These are phyloP conservation scores for Musa itinerans DNA, from an alignment of 176 grass and related monocot genomes.

Conservation along the genomic window DNA sequence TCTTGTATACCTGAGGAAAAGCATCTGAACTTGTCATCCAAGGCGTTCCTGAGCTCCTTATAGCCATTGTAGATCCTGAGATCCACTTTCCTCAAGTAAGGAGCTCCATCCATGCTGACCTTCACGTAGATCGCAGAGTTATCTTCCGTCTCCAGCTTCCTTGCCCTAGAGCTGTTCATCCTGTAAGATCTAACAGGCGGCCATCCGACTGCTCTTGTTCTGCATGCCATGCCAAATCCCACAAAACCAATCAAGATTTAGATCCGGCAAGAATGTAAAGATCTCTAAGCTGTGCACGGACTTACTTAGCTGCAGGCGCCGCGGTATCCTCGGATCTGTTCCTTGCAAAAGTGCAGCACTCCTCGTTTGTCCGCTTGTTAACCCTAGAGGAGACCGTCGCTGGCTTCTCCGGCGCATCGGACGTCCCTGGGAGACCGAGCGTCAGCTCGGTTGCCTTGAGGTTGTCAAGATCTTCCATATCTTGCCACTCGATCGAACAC, in stretches of 20 bases:
- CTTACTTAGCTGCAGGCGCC: neutral
- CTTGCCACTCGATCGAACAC: neutral
- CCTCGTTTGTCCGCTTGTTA: neutral
- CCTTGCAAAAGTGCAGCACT: neutral
- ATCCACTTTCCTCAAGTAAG: constrained; percentile 1
- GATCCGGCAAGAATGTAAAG: neutral
- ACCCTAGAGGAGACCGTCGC: neutral
- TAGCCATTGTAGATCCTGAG: neutral
- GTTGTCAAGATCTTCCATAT: neutral
- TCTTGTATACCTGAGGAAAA: neutral
- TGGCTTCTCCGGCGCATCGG: neutral
- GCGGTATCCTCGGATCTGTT: neutral
- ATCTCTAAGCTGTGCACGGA: neutral
- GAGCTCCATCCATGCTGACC: neutral
- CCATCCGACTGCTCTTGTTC: neutral
- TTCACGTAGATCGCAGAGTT: neutral
- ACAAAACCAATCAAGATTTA: neutral
- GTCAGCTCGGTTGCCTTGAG: neutral
- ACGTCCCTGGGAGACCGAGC: neutral
- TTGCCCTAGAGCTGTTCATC: neutral
- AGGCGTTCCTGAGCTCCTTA: neutral
- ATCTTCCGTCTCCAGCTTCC: neutral
- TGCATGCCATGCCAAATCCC: neutral
- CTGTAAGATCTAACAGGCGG: neutral
- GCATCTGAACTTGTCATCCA: neutral